Base-by-base conservation (phyloP, 2,329 filamentous ascomycete genomes). In the Cadophora gregata region DNA sequence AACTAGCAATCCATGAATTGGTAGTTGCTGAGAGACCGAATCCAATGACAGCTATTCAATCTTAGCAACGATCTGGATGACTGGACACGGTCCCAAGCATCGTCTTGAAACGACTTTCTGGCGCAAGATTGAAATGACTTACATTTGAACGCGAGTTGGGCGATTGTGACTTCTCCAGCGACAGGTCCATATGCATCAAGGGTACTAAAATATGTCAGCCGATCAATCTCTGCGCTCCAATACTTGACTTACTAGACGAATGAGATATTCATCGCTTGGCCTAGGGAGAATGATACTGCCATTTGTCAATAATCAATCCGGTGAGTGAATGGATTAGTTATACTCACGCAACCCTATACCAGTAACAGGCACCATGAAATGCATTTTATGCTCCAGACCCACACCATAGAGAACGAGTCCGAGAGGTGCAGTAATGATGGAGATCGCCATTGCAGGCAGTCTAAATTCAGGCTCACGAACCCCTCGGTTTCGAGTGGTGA, bases 371-470 rank as follows among this genome's bases (percentile, higher is more conserved):
- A 71, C 68, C 65, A 71, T 69, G 48, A 66, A 71, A 9, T 63
- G 64, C 19, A 73, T 42, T 31, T 69, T 69, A 16, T 70, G 50
- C 55, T 73, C 58, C 21, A 73, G n/a, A 2, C 80, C 81, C 0
- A 84, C 70, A 4, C 77, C 77, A 31, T 74, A 78, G n/a, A 76
- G 72, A 29, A 78, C 67, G 14, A 79, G 63, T 1, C 75, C 75
- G 0, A 75, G 58, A 0, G 77, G 77, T 1, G 72, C 73, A 2
- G 77, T 66, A n/a, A 76, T 48, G 9, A 73, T 67, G 0, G 73
- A 75, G n/a, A 78, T 73, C 3, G 72, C 62, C 19, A 78, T 74
- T 21, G 72, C 75, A 9, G 73, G 65, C 9, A 77, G 70, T 14
- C 75, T 69, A 27, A 72, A 73, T 61, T 76, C 73, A 0, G 75